Conservation (phyloP, 2,329 filamentous ascomycete genomes). For the Emergomyces orientalis region DNA sequence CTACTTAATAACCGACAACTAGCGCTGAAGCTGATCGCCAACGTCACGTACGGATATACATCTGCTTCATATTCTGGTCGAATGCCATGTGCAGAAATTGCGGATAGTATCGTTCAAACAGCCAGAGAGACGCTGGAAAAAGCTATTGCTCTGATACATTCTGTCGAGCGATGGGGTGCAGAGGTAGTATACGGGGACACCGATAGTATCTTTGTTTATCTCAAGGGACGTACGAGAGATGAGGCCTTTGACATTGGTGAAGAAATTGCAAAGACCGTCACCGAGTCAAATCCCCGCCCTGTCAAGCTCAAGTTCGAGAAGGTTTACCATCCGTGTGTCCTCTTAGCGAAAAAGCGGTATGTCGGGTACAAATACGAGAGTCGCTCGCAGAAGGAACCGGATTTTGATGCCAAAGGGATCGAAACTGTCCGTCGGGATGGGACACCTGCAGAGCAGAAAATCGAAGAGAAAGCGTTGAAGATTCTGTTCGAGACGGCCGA, state of each 20-base stretch:
- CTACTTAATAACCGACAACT: conserved; percentile 89
- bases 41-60: conserved; percentile 96
- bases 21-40: conserved; percentile 91
- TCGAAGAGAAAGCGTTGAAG: conserved; percentile 84
- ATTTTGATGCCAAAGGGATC: conserved; percentile 97
- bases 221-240: conserved; percentile 76
- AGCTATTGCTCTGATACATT: conserved; percentile 86
- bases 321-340: conserved; percentile 88
- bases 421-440: conserved; percentile 94
- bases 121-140: conserved; percentile 90
- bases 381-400: conserved; percentile 62
- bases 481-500: conserved; percentile 85
- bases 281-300: conserved; percentile 78
- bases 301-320: conserved; percentile 98
- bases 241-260: conserved; percentile 88
- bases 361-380: conserved; percentile 96
- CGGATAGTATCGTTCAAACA: conserved; percentile 95
- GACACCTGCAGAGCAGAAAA: conserved; percentile 90
- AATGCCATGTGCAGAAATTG: conserved; percentile 97
- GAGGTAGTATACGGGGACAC: conserved; percentile 98
- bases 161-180: conserved; percentile 75
- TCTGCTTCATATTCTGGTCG: conserved; percentile 93
- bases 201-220: conserved; percentile 83
- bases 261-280: conserved; percentile 81
- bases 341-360: conserved; percentile 94